Conservation (phyloP, 2,329 filamentous ascomycete genomes). For the Amauroascus niger region DNA sequence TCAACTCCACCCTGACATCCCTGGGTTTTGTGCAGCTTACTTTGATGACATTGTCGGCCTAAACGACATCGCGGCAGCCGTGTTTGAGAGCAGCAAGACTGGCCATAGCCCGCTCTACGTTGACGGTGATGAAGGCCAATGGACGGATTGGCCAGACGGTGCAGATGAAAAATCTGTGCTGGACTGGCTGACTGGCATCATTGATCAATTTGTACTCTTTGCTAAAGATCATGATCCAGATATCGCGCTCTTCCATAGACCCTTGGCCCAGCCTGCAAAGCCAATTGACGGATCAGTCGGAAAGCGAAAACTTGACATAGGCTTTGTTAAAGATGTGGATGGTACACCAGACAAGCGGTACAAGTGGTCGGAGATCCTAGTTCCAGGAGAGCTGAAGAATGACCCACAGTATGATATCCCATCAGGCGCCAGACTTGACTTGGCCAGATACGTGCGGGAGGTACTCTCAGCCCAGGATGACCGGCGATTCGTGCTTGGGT, state of each 20-base stretch:
- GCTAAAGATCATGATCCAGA: slow-evolving; percentile 11
- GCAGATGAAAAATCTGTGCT: slow-evolving; percentile 24
- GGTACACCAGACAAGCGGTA: neutral
- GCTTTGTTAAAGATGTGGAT: slow-evolving; percentile 27
- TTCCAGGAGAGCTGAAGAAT: slow-evolving; percentile 31
- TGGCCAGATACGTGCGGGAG: too few relatives aligned
- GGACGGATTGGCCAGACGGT: slow-evolving; percentile 20
- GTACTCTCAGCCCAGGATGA: slow-evolving; percentile 6
- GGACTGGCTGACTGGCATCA: slow-evolving; percentile 19
- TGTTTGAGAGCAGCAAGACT: slow-evolving; percentile 21
- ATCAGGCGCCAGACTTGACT: slow-evolving; percentile 33
- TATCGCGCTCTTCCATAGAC: too few relatives aligned
- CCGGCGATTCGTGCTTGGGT: slow-evolving; percentile 37
- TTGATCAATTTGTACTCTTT: slow-evolving; percentile 14
- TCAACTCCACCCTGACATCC: slow-evolving; percentile 21
- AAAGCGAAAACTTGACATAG: slow-evolving; percentile 30
- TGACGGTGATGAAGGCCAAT: neutral
- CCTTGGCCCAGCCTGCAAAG: slow-evolving; percentile 19
- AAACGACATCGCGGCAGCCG: slow-evolving; percentile 16
- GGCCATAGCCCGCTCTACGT: neutral
- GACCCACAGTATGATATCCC: slow-evolving; percentile 32
- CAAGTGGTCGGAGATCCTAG: slow-evolving; percentile 1
- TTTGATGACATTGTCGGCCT: slow-evolving; percentile 22
- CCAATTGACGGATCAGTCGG: slow-evolving; percentile 24
- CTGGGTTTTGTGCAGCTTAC: slow-evolving; percentile 21